These are phyloP conservation scores for Isoetes taiwanensis DNA, from an alignment of 75 land plant species.

Conservation along the genomic window DNA sequence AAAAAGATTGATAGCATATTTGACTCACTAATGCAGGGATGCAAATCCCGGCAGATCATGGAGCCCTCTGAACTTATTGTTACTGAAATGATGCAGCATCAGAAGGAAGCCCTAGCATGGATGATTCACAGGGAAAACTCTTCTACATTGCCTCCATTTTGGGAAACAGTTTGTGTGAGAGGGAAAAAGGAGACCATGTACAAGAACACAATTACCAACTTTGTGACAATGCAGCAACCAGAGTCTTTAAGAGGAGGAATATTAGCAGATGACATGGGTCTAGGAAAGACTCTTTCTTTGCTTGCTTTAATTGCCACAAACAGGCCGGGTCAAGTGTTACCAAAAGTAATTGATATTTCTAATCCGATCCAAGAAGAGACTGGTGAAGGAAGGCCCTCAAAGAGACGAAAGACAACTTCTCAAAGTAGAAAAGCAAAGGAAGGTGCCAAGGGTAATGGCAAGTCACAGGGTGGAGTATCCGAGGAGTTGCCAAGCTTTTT, in stretches of 20 bases:
- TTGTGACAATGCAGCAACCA: conserved; percentile 33
- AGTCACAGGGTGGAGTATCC: neutral
- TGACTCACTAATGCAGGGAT: conserved; percentile 18
- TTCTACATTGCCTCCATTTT: conserved; percentile 69
- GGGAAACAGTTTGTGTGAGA: conserved; percentile 33
- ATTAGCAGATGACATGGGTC: conserved; percentile 93
- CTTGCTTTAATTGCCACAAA: conserved; percentile 73
- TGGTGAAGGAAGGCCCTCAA: neutral
- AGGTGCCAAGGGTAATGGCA: neutral
- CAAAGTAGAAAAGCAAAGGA: conserved; percentile 9
- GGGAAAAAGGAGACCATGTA: conserved; percentile 12
- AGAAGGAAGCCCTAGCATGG: conserved; percentile 86
- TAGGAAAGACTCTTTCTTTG: conserved; percentile 78
- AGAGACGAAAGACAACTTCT: neutral
- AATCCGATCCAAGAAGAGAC: neutral
- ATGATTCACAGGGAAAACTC: conserved; percentile 66
- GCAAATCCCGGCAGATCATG: conserved; percentile 20
- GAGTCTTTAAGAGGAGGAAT: conserved; percentile 70
- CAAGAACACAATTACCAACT: conserved; percentile 61
- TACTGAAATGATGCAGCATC: conserved; percentile 51
- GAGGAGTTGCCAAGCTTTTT: neutral
- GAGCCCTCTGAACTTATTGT: conserved; percentile 42
- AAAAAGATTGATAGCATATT: conserved; percentile 54
- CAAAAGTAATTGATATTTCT: too few relatives aligned
- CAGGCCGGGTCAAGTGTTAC: too few relatives aligned